A percentile compares a stretch with the other conserved stretches of the same genome.
phyloP scores from a whole-genome alignment of 768 basidiomycete genomes.

The Suillus discolor region DNA sequence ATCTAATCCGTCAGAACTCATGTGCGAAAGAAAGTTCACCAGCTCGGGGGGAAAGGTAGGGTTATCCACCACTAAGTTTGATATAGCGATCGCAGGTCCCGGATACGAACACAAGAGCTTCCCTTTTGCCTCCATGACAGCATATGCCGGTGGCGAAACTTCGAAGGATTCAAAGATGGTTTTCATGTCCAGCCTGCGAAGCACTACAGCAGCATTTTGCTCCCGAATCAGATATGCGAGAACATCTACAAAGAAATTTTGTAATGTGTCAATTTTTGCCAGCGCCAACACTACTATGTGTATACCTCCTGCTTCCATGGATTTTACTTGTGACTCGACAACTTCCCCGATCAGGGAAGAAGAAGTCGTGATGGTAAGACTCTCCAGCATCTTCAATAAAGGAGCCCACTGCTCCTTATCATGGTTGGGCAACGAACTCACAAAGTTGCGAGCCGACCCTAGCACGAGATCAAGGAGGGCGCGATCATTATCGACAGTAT shows the following conservation, averaged over 20 bases:
- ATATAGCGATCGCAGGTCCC: conserved; percentile 42
- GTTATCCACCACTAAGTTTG: conserved; percentile 29
- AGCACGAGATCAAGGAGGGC: conserved; percentile 24
- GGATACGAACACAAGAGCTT: conserved; percentile 50
- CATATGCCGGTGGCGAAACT: conserved; percentile 35
- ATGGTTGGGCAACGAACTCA: conserved; percentile 2
- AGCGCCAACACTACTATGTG: neutral
- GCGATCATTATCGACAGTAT: conserved; percentile 19
- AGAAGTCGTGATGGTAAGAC: conserved; percentile 7
- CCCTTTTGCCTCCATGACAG: conserved; percentile 39
- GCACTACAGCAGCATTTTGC: conserved; percentile 52
- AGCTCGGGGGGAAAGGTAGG: conserved; percentile 37
- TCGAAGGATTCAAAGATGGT: conserved; percentile 49
- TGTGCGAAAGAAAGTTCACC: conserved; percentile 38
- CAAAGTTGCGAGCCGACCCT: conserved; percentile 22
- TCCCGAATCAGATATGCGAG: conserved; percentile 39
- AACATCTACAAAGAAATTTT: conserved; percentile 30
- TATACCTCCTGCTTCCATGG: conserved; percentile 21
- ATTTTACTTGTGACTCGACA: conserved; percentile 13
- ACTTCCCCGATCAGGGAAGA: conserved; percentile 8
- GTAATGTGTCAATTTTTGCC: neutral
- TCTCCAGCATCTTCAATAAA: conserved; percentile 27
- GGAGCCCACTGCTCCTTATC: conserved; percentile 24
- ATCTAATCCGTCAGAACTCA: conserved; percentile 33
- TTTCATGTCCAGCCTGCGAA: conserved; percentile 26